A percentile compares a stretch with the other conserved stretches of the same genome.
Conservation (phyloP, 2,329 filamentous ascomycete species). For the Aphanoascus verrucosus region DNA sequence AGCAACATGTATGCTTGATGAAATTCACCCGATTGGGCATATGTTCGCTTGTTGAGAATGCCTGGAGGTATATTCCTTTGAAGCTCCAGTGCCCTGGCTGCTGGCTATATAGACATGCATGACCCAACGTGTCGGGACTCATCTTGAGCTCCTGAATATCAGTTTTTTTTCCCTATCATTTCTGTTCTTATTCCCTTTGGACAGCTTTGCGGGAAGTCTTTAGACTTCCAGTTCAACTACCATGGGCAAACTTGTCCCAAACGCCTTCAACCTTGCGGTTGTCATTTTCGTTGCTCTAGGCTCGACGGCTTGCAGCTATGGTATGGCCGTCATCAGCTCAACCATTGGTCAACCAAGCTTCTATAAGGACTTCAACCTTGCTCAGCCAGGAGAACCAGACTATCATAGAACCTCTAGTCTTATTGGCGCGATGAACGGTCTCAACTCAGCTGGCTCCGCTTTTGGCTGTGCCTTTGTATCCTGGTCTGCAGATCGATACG, state of each 20-base stretch:
- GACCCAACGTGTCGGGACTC: neutral
- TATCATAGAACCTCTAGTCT: slow-evolving; percentile 35
- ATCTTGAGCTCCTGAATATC: neutral
- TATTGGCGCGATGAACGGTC: slow-evolving; percentile 38
- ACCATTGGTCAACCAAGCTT: slow-evolving; percentile 40
- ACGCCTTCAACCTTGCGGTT: slow-evolving; percentile 27
- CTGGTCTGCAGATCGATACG: slow-evolving; percentile 32
- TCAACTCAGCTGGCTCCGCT: slow-evolving; percentile 36
- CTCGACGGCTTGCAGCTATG: slow-evolving; percentile 27
- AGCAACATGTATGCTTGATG: neutral
- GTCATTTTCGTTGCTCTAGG: slow-evolving; percentile 28
- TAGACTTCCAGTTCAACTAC: slow-evolving; percentile 1
- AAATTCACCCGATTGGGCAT: neutral
- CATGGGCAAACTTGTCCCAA: slow-evolving; percentile 15
- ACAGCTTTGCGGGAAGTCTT: neutral
- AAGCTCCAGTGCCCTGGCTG: neutral
- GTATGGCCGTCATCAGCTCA: slow-evolving; percentile 32
- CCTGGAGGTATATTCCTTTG: neutral
- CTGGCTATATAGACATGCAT: neutral
- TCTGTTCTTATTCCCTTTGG: neutral
- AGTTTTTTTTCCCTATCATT: neutral
- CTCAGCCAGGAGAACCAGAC: slow-evolving; percentile 29
- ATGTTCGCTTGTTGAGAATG: neutral
- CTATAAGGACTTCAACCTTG: slow-evolving; percentile 35
- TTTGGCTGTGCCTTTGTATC: slow-evolving; percentile 30